phyloP scores from a whole-genome alignment of 169 alveolate species.

The Plasmodium malariae region DNA sequence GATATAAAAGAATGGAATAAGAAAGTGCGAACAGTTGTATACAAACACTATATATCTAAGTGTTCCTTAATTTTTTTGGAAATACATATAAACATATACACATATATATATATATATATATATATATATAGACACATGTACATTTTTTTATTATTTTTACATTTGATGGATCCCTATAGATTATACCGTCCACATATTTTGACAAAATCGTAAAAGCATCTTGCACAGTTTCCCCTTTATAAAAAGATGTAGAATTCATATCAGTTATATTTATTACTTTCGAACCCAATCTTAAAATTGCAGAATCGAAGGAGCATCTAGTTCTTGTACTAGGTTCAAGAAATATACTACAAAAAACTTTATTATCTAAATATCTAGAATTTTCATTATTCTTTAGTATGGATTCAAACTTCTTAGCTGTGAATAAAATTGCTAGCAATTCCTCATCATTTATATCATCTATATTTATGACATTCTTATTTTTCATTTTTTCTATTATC shows the following conservation, averaged over 20 bases:
- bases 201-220: constrained; percentile 85
- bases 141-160: constrained; percentile 13
- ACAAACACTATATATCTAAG: too few species aligned
- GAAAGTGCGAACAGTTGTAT: too few species aligned
- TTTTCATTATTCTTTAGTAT: constrained; percentile 65
- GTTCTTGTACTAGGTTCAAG: constrained; percentile 90
- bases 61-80: too few species aligned
- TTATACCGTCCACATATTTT: constrained; percentile 85
- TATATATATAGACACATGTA: neutral
- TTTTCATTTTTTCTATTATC: constrained; percentile 46
- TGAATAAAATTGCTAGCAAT: constrained; percentile 51
- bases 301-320: constrained; percentile 91
- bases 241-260: constrained; percentile 79
- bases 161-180: constrained; percentile 76
- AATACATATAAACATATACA: neutral
- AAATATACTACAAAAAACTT: constrained; percentile 79
- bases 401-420: constrained; percentile 53
- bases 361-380: constrained; percentile 46
- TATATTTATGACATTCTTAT: constrained; percentile 50
- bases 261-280: constrained; percentile 80
- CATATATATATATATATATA: neutral
- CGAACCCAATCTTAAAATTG: constrained; percentile 88
- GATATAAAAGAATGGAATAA: too few species aligned
- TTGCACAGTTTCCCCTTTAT: constrained; percentile 89
- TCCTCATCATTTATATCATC: constrained; percentile 72